Conservation (phyloP, 164 flowering plant species). For the Magnolia kwangsiensis region DNA sequence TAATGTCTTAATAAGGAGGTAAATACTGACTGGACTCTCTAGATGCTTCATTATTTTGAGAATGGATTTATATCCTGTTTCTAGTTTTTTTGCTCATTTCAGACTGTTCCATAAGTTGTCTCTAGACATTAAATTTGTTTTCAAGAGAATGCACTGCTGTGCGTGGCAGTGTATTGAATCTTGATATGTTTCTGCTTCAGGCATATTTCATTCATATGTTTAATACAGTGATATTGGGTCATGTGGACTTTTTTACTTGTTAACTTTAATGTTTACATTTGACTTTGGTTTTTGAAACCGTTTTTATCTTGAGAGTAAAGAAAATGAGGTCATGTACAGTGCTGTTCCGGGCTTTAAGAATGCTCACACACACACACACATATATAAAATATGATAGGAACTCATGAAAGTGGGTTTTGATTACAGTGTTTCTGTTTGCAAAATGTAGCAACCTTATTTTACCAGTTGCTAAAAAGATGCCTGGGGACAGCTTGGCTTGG, state of each 20-base stretch:
- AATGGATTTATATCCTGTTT: not conserved
- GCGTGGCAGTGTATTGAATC: not conserved
- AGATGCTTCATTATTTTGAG: not conserved
- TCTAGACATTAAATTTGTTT: not conserved
- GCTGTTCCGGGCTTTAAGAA: not conserved
- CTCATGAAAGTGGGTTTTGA: no score
- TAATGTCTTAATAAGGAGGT: conserved; percentile 83
- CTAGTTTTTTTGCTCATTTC: not conserved
- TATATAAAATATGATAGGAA: no score
- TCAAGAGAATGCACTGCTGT: not conserved
- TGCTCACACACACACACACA: not conserved
- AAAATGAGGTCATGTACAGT: not conserved
- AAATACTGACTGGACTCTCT: conserved; percentile 8
- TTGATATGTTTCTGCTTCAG: not conserved
- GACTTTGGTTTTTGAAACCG: not conserved
- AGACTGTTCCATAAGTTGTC: not conserved
- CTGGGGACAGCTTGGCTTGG: no score
- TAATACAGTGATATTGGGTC: not conserved
- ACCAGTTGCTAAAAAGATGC: no score
- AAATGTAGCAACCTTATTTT: no score
- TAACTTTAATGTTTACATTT: no score
- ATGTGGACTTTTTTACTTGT: not conserved
- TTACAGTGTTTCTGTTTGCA: no score
- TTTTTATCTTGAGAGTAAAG: not conserved
- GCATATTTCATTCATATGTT: not conserved